phyloP scores from a whole-genome alignment of 768 basidiomycete genomes.

The Pilatotrama ljubarskyi region DNA sequence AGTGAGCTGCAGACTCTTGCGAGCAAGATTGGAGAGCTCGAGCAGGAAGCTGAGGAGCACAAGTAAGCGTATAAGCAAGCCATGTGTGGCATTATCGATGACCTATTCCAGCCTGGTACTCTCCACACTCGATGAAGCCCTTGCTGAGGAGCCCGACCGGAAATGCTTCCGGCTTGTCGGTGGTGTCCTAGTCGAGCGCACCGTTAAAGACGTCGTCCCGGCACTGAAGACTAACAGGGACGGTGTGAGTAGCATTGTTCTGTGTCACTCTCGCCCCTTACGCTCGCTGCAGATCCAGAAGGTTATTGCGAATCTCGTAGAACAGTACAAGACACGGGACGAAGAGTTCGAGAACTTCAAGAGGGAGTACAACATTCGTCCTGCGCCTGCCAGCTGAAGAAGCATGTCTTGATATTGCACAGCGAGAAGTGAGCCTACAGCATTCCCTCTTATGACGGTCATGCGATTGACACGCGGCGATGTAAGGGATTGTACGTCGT shows the following conservation, averaged over 20 bases:
- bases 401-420: neutral
- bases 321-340: slow-evolving; percentile 89
- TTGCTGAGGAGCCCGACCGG: slow-evolving; percentile 81
- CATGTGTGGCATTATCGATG: neutral
- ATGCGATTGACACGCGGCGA: too few relatives aligned
- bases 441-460: too few relatives aligned
- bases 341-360: slow-evolving; percentile 81
- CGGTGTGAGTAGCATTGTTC: slow-evolving; percentile 55
- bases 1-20: slow-evolving; percentile 90
- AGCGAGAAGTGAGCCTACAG: too few relatives aligned
- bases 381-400: slow-evolving; percentile 32
- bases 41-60: slow-evolving; percentile 95
- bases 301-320: slow-evolving; percentile 73
- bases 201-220: slow-evolving; percentile 93
- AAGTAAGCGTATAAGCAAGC: slow-evolving; percentile 51
- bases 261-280: neutral
- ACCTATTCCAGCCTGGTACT: slow-evolving; percentile 72
- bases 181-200: slow-evolving; percentile 92
- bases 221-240: slow-evolving; percentile 86
- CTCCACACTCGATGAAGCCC: slow-evolving; percentile 78
- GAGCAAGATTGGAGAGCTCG: slow-evolving; percentile 93
- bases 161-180: slow-evolving; percentile 98
- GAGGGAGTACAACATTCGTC: slow-evolving; percentile 72
- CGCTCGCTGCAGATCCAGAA: slow-evolving; percentile 65
- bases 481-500: too few relatives aligned